Percentiles rank a stretch among this genome's conserved stretches.
phyloP scores from a whole-genome alignment of 108 stramenopile species.

The Tribonema minus region DNA sequence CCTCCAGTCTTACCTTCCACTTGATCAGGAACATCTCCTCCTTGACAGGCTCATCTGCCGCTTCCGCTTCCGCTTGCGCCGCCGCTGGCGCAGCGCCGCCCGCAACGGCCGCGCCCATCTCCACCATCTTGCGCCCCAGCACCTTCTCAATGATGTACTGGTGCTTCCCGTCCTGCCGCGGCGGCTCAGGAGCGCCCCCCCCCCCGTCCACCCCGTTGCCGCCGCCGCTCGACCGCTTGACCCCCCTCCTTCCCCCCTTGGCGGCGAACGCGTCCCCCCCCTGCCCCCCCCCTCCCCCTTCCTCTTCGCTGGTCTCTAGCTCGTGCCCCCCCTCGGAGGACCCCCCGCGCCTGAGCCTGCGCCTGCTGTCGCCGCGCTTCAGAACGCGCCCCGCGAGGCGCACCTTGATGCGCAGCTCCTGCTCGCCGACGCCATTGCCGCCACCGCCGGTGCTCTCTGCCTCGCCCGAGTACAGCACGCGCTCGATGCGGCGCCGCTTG shows the following conservation, averaged over 20 bases:
- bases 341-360: too few relatives aligned
- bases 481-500: neutral
- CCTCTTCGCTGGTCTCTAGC: too few relatives aligned
- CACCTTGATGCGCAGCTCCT: too few relatives aligned
- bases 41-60: constrained; percentile 5
- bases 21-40: constrained; percentile 49
- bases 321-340: too few relatives aligned
- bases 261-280: too few relatives aligned
- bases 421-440: too few relatives aligned
- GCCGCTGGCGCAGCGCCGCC: neutral
- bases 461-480: neutral
- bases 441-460: neutral
- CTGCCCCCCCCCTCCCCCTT: too few relatives aligned
- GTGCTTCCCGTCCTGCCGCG: neutral
- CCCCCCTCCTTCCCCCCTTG: neutral
- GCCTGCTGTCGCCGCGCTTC: too few relatives aligned
- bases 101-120: neutral
- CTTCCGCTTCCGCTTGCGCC: constrained; percentile 20
- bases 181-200: neutral
- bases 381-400: too few relatives aligned
- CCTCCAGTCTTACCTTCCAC: constrained; percentile 52
- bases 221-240: neutral
- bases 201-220: too few relatives aligned
- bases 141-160: neutral
- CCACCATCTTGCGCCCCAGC: neutral